Base-by-base conservation (phyloP, 345 rosid genomes). In the Citrus unshiu region DNA sequence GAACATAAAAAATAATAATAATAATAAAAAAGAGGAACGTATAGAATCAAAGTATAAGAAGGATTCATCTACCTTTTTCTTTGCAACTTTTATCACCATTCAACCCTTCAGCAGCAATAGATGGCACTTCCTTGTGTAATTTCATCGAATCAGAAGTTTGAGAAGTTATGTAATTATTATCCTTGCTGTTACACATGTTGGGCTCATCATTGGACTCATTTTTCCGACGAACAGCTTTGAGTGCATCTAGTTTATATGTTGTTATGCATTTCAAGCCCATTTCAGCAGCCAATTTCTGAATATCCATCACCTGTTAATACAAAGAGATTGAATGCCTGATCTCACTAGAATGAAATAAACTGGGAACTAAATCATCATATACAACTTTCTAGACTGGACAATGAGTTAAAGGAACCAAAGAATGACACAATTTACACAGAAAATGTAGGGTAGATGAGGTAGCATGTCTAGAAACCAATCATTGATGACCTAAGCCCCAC, bases 251-350 rank as follows among this genome's bases (percentile, higher is more conserved):
- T 83, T 89, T 96, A 80, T 87, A 93, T 8, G 98, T 87, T 24
- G 84, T 91, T 80, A 96, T 93, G 85, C 95, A 94, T 57, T 83
- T 91, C 84, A 94, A 87, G 22, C 98, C 89, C 93, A 94, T 82
- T 89, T 96, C 99, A 39, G 92, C 90, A 84, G 92, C 92, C 89
- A 92, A 81, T 64, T 93, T 92, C 82, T 92, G 87, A 76, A 93
- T 87, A 85, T 90, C 90, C 74, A 88, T 82, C 82, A 93, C 98
- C 97, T 90, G 77, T 34, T 75, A 65, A 80, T 27, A 82, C 21
- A 39, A 43, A 18, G 51, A 74, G 63, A 78, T 4, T 32, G 22
- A 37, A 64, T 29, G 60, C 29, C 68, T 70, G 25, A 57, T 61
- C 69, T 69, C 57, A 18, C 30, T 56, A 69, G 22, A 51, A 39